Percentiles rank a stretch among this genome's conserved stretches.
These are phyloP conservation scores for Pterocarpus macrocarpus DNA, from an alignment of 306 rosid genomes.

Conservation along the genomic window DNA sequence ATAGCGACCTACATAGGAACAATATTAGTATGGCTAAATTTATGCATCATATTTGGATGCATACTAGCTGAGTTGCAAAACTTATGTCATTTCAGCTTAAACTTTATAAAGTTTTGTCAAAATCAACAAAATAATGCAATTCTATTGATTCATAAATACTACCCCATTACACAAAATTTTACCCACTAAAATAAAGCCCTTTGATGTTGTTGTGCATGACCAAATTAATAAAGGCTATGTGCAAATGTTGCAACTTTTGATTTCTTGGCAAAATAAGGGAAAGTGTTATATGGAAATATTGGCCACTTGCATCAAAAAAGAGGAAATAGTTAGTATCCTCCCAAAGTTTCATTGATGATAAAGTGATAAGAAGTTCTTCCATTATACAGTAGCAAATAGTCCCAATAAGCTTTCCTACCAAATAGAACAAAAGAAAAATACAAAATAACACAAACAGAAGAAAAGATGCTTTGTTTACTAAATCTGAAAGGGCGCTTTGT, in stretches of 20 bases:
- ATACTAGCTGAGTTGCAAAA: conserved; percentile 38
- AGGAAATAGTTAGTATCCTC: conserved; percentile 69
- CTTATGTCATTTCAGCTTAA: conserved; percentile 59
- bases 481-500: conserved; percentile 43
- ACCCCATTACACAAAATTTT: background rate
- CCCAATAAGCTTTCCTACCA: conserved; percentile 60
- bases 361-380: conserved; percentile 54
- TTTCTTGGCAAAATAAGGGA: conserved; percentile 43
- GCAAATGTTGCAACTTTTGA: conserved; percentile 48
- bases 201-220: conserved; percentile 29
- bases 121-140: conserved; percentile 33
- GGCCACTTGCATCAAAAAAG: conserved; percentile 45
- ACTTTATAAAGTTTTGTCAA: conserved; percentile 53
- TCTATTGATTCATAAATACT: conserved; percentile 29
- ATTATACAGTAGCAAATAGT: conserved; percentile 51
- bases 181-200: background rate
- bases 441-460: background rate
- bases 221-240: conserved; percentile 28
- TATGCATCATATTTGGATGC: conserved; percentile 34
- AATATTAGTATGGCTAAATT: too few relatives aligned
- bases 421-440: conserved; percentile 41
- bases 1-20: too few relatives aligned
- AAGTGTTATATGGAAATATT: conserved; percentile 42
- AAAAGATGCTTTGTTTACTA: conserved; percentile 47
- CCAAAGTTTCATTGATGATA: conserved; percentile 71